These are phyloP conservation scores for Fusarium oligoseptatum DNA, from an alignment of 2,329 filamentous ascomycete species.

Conservation along the genomic window DNA sequence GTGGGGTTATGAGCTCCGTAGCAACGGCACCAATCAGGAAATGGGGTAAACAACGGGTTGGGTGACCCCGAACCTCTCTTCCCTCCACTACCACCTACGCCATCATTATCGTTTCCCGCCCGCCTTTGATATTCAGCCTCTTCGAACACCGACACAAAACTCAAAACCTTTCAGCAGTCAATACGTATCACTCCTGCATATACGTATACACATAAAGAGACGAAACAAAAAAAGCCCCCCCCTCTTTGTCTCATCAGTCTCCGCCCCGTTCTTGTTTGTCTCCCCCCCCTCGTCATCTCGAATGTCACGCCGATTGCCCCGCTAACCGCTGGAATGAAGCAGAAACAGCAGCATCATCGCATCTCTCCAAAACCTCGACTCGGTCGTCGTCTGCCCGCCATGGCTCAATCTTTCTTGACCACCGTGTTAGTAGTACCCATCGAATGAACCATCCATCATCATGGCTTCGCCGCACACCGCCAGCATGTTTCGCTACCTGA, in stretches of 20 bases:
- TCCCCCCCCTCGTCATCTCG: neutral
- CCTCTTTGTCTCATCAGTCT: slow-evolving; percentile 30
- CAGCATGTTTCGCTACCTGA: slow-evolving; percentile 51
- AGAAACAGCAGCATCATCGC: slow-evolving; percentile 27
- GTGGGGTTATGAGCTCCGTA: slow-evolving; percentile 46
- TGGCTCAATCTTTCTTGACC: slow-evolving; percentile 57
- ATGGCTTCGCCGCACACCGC: slow-evolving; percentile 23
- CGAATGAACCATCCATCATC: neutral
- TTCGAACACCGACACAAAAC: slow-evolving; percentile 14
- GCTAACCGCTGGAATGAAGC: slow-evolving; percentile 58
- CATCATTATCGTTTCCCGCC: slow-evolving; percentile 17
- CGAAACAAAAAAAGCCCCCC: neutral
- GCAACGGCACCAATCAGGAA: slow-evolving; percentile 52
- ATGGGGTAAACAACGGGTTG: slow-evolving; percentile 46
- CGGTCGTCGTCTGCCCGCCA: slow-evolving; percentile 37
- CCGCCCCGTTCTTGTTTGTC: slow-evolving; percentile 27
- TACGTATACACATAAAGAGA: slow-evolving; percentile 7
- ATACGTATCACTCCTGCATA: slow-evolving; percentile 8
- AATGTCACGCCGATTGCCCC: slow-evolving; percentile 50
- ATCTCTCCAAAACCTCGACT: slow-evolving; percentile 27
- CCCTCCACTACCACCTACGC: slow-evolving; percentile 24
- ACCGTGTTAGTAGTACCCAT: slow-evolving; percentile 58
- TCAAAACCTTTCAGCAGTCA: slow-evolving; percentile 20
- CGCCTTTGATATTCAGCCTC: slow-evolving; percentile 31
- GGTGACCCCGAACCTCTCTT: neutral